Base-by-base conservation (phyloP, 805 yeast species). In the Yamadazyma scolyti region DNA sequence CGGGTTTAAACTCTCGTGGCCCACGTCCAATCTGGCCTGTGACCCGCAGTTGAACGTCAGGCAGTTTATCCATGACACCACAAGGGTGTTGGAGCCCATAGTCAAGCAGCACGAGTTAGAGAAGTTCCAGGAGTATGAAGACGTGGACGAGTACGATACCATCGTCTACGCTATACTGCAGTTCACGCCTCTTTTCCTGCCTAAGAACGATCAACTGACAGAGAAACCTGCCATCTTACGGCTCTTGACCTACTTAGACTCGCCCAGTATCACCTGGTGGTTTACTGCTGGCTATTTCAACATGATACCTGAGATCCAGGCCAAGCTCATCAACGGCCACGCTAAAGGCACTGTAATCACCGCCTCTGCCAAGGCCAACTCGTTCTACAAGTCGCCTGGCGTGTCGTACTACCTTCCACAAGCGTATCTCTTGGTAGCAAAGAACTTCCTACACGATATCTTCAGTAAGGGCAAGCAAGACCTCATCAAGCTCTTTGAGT, bases 211-310 rank as follows among this genome's bases (percentile, higher is more conserved):
- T 37, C 37, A 43, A 16, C 87, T 96, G 1, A 93, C 97, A 0
- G 98, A 93, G 50, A 79, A 81, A 42, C 79, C 79, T 6, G 77
- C 84, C 0, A 61, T 90, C 19, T 56, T 83, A 23, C 61, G 80
- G 18, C 54, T 84, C 4, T 61, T 85, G 24, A 70, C 85, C 3
- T 68, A 67, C 36, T 61, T 76, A 29, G 76, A 76, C 46, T 63
- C 77, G 23, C 68, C 77, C 16, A 48, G 59, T 9, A 69, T 79
- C 16, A 69, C 68, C 31, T 90, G 96, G 94, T 73, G 84, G 42
- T 80, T 93, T 47, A 93, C 98, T 0, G 96, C 97, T 0, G 98
- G 98, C 2, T 93, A 93, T 54, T 93, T 93, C 66, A 93, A 93
- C 55, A 81, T 93, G 77, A 74, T 81, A 23, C 85, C 94, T 1